These are phyloP conservation scores for Neocatenulostroma microsporum DNA, from an alignment of 2,329 filamentous ascomycete genomes.

Conservation along the genomic window DNA sequence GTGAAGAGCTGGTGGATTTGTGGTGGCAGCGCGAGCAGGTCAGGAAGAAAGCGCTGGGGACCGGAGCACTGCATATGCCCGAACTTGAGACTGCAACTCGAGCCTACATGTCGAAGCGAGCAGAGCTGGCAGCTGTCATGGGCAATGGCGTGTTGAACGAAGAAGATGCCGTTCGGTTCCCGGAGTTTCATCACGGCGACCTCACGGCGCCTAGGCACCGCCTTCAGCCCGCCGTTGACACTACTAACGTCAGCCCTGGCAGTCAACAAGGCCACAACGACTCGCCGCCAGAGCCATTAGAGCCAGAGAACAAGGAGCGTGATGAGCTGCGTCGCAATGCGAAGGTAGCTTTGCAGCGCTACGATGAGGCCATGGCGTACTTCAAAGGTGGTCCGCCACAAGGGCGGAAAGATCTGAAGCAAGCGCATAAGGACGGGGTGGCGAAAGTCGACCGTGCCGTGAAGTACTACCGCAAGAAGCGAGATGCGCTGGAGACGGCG, in stretches of 20 bases:
- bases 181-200: slow-evolving; percentile 9
- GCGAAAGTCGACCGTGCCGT: slow-evolving; percentile 12
- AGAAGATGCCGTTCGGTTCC: slow-evolving; percentile 15
- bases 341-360: slow-evolving; percentile 10
- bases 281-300: not conserved
- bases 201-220: slow-evolving; percentile 8
- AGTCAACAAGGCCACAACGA: not conserved
- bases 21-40: slow-evolving; percentile 16
- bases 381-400: slow-evolving; percentile 7
- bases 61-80: slow-evolving; percentile 9
- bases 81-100: slow-evolving; percentile 9
- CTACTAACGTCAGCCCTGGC: too few relatives aligned
- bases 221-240: too few relatives aligned
- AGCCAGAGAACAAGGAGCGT: not conserved
- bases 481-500: slow-evolving; percentile 6
- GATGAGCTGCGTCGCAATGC: slow-evolving; percentile 3
- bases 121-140: slow-evolving; percentile 13
- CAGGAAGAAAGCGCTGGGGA: slow-evolving; percentile 10
- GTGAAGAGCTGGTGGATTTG: slow-evolving; percentile 13
- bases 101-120: slow-evolving; percentile 13
- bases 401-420: slow-evolving; percentile 7
- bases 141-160: slow-evolving; percentile 14
- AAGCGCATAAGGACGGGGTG: slow-evolving; percentile 9
- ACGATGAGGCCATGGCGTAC: slow-evolving; percentile 6
- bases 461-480: slow-evolving; percentile 15